Base-by-base conservation (phyloP, 768 basidiomycete species). In the Russula earlei region DNA sequence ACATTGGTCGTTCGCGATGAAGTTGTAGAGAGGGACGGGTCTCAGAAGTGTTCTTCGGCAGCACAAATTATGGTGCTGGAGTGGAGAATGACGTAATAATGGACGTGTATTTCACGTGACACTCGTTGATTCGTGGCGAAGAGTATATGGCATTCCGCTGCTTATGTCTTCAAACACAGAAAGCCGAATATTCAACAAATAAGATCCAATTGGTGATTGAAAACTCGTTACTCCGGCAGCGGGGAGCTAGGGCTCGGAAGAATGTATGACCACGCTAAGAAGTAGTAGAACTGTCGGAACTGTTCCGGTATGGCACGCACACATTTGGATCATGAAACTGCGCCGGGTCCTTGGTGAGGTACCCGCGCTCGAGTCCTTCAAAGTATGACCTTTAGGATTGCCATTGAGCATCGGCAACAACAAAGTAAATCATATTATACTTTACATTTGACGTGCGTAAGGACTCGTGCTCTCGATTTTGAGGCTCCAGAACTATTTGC, bases 401-500 rank as follows among this genome's bases (percentile, higher is more conserved):
- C 22, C 41, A 20, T 36, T 40, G 8, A 27, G 40, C 34, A 38
- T 42, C 48, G 8, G 17, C 27, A 33, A 15, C 2, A 24, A 10
- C 8, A 9, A 5, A 14, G 24, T 11, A 5, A 43, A 20, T 37
- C n/a, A 46, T 12, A 31, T 19, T 31, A 42, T n/a, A 8, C 67
- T 74, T n/a, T 59, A 84, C 85, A 86, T 86, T 70, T 86, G 78
- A 14, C 83, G 71, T 25, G 77, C 75, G n/a, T 75, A 67, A 58
- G 74, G 73, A 7, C 54, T 51, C 2, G 82, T 83, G 37, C 68
- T 76, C 67, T 88, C 87, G 6, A 82, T 73, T 63, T 83, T 85
- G 73, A 88, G 87, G 67, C 80, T 86, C 85, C 85, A 88, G 67
- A 74, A 82, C 80, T 54, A 33, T 79, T 55, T 5, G 49, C 11